Evolutionary conservation across 805 yeast species (phyloP).

Genomic region (Debaryomyces hansenii): DNA sequence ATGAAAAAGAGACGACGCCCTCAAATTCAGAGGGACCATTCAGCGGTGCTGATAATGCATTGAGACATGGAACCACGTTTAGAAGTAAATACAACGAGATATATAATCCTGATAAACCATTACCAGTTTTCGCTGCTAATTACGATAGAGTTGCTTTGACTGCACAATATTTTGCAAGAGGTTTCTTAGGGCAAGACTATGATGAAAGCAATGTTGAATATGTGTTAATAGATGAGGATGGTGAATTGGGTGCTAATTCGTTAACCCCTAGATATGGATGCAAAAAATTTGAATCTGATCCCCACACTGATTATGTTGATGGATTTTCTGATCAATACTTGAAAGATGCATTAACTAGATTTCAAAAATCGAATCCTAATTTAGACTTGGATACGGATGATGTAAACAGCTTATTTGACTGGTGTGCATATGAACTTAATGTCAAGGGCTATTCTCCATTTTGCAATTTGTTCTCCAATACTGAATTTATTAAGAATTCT

Average conservation of each 20-base stretch:
- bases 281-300: slow-evolving; percentile 31
- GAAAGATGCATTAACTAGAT: slow-evolving; percentile 53
- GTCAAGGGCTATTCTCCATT: slow-evolving; percentile 68
- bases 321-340: slow-evolving; percentile 45
- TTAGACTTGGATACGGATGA: slow-evolving; percentile 52
- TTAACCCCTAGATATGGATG: slow-evolving; percentile 55
- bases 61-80: slow-evolving; percentile 48
- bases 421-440: slow-evolving; percentile 77
- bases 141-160: slow-evolving; percentile 57
- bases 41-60: slow-evolving; percentile 52
- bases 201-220: slow-evolving; percentile 29
- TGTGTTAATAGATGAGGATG: slow-evolving; percentile 48
- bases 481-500: slow-evolving; percentile 62
- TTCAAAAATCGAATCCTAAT: slow-evolving; percentile 56
- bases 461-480: slow-evolving; percentile 66
- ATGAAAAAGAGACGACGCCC: slow-evolving; percentile 52
- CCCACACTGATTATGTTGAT: slow-evolving; percentile 20
- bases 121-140: slow-evolving; percentile 57
- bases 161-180: slow-evolving; percentile 56
- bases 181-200: slow-evolving; percentile 52
- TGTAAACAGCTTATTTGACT: slow-evolving; percentile 50
- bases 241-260: slow-evolving; percentile 54
- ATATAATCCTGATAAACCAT: slow-evolving; percentile 29
- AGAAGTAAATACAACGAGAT: slow-evolving; percentile 52
- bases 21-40: slow-evolving; percentile 47